These are phyloP conservation scores for Eutrema salsugineum DNA, from an alignment of 441 rosid genomes.

Conservation along the genomic window DNA sequence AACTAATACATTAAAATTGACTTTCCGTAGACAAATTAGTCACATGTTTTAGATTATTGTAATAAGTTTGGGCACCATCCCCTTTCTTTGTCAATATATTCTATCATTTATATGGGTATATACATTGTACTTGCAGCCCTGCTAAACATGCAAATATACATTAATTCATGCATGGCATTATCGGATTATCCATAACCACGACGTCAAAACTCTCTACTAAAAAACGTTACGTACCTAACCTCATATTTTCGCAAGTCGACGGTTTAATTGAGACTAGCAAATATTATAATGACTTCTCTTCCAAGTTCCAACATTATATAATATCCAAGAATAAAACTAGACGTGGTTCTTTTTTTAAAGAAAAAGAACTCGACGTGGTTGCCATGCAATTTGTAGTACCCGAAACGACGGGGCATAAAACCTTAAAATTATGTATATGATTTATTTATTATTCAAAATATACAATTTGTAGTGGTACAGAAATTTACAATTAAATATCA, in stretches of 20 bases:
- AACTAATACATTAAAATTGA: background rate
- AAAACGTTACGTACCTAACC: constrained; percentile 5
- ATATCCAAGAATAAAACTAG: constrained; percentile 1
- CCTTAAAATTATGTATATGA: background rate
- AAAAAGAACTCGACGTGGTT: constrained; percentile 16
- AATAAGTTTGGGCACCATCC: background rate
- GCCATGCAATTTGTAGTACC: constrained; percentile 8
- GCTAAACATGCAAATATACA: constrained; percentile 15
- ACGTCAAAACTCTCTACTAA: background rate
- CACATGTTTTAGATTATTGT: background rate
- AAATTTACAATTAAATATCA: too few species aligned
- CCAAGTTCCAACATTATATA: background rate
- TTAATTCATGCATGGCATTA: constrained; percentile 17
- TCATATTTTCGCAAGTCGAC: constrained; percentile 6
- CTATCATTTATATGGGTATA: background rate
- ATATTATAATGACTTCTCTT: background rate
- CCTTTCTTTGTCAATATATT: background rate
- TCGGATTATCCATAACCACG: constrained; percentile 23
- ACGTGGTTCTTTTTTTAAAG: too few species aligned
- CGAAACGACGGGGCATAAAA: background rate
- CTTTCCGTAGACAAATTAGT: constrained; percentile 1
- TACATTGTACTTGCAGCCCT: constrained; percentile 13
- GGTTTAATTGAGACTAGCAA: background rate
- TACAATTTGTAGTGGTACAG: too few species aligned
- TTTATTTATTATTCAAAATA: too few species aligned